A percentile compares a stretch with the other conserved stretches of the same genome.
Evolutionary conservation across 2,329 filamentous ascomycete genomes (phyloP).

Genomic region (Alternaria viburni): DNA sequence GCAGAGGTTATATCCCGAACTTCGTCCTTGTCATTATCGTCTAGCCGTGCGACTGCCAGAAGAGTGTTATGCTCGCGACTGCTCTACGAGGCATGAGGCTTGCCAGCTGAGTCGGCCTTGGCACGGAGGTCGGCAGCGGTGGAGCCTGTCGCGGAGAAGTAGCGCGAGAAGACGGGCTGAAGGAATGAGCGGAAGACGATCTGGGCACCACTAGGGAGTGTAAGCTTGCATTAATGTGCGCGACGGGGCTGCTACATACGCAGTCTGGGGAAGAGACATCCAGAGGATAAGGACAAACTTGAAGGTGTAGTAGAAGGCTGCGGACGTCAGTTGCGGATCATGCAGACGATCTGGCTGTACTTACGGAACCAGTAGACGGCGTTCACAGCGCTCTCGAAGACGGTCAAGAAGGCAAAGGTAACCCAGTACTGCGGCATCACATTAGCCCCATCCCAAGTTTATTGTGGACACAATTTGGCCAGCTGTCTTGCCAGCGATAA

Average conservation of each 20-base stretch:
- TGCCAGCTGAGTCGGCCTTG: slow-evolving; percentile 75
- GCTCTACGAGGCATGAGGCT: slow-evolving; percentile 43
- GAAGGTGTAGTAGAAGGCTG: slow-evolving; percentile 98
- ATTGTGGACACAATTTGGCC: not conserved
- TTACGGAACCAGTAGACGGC: slow-evolving; percentile 86
- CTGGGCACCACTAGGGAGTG: slow-evolving; percentile 77
- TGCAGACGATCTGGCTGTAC: slow-evolving; percentile 15
- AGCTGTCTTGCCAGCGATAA: slow-evolving; percentile 1
- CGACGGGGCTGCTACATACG: slow-evolving; percentile 64
- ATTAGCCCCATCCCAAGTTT: slow-evolving; percentile 20
- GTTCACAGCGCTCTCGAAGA: slow-evolving; percentile 81
- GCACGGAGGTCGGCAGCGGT: slow-evolving; percentile 87
- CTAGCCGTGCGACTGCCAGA: slow-evolving; percentile 41
- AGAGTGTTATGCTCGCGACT: slow-evolving; percentile 20
- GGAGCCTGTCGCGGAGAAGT: slow-evolving; percentile 76
- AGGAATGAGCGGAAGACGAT: slow-evolving; percentile 96
- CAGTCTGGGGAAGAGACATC: slow-evolving; percentile 94
- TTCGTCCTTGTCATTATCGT: slow-evolving; percentile 11
- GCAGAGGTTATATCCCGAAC: slow-evolving; percentile 12
- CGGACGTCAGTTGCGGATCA: slow-evolving; percentile 16
- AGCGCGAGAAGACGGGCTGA: slow-evolving; percentile 87
- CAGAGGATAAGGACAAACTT: slow-evolving; percentile 98
- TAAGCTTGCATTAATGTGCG: slow-evolving; percentile 11
- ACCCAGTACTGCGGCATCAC: slow-evolving; percentile 74
- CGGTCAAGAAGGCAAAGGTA: slow-evolving; percentile 81